Conservation (phyloP, 2,329 filamentous ascomycete species). For the Xenosphaeropsis pyriputrescens region DNA sequence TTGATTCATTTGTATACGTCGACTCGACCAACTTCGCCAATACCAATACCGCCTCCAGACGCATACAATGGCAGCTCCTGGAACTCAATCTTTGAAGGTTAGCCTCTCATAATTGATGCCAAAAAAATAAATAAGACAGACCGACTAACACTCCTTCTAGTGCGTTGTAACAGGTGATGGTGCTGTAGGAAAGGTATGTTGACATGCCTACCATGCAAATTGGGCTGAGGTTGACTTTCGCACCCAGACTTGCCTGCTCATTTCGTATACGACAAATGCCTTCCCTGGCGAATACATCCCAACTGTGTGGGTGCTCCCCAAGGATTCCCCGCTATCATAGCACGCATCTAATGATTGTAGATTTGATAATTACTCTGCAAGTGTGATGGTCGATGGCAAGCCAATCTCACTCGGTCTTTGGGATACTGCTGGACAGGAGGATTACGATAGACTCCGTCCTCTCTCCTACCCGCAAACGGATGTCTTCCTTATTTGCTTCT, state of each 20-base stretch:
- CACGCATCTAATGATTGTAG: constrained; percentile 28
- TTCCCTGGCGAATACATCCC: constrained; percentile 99
- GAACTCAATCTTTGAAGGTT: constrained; percentile 88
- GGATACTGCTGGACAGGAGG: constrained; percentile 98
- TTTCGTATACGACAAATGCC: constrained; percentile 98
- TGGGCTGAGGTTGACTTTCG: constrained; percentile 10
- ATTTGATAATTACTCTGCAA: constrained; percentile 98
- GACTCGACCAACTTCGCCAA: too few relatives aligned
- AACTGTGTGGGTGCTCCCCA: constrained; percentile 56
- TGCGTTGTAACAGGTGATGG: constrained; percentile 98
- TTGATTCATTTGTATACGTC: too few relatives aligned
- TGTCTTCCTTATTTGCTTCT: constrained; percentile 97
- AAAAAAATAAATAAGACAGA: constrained; percentile 7
- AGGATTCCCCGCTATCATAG: constrained; percentile 1
- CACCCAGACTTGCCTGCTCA: constrained; percentile 86
- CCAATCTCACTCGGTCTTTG: constrained; percentile 92
- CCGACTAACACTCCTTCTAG: constrained; percentile 29
- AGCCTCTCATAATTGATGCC: constrained; percentile 11
- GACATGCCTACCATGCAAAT: neutral
- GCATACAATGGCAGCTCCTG: constrained; percentile 56
- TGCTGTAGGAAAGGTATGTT: constrained; percentile 88
- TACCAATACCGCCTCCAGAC: neutral
- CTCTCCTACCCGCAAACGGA: constrained; percentile 97
- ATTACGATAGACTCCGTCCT: constrained; percentile 89
- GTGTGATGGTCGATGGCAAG: constrained; percentile 97